Evolutionary conservation across 129 eudicot species (phyloP), one percentile per base, ranked within the genome.

Genomic region (Sambucus nigra): DNA sequence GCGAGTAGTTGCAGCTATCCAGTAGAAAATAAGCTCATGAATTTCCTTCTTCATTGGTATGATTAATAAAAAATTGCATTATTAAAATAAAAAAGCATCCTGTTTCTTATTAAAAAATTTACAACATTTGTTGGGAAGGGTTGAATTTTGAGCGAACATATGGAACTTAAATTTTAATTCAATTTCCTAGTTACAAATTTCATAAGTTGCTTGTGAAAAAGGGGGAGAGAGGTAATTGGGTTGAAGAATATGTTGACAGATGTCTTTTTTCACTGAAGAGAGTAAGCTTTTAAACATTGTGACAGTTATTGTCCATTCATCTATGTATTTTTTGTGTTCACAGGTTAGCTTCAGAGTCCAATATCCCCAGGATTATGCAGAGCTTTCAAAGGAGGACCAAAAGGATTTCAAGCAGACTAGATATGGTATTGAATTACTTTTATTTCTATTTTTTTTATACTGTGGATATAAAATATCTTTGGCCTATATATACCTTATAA

Each of bases 261-360:
- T 11, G 40, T 7, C 21, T 61, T 47, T 47, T 32, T 10, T 12
- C 16, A 40, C 32, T 22, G 35, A 51, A 25, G 25, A 44, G 51
- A 15, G 32, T 23, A 44, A 22, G 9, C 14, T 1, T 35, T 1
- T 28, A 46, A 53, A 29, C 29, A 26, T 5, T 53, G 18, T 38
- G 11, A 16, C 9, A 1, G n/a, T 18, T 45, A 13, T 55, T 12
- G 28, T 44, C 47, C 4, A 51, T 11, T 7, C 13, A 10, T 19
- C n/a, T 29, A 3, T 67, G 28, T 47, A 40, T 42, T 16, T 66
- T 57, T 52, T 57, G 52, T 47, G 32, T 39, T 54, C 60, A 33
- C 94, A 86, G 99, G 96, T 86, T 55, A 80, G 96, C 65, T 81
- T 75, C 76, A 88, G 80, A 64, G 96, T 92, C 55, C 87, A 92